phyloP scores from a whole-genome alignment of 2,329 filamentous ascomycete species.

The Sclerotinia spermophila region DNA sequence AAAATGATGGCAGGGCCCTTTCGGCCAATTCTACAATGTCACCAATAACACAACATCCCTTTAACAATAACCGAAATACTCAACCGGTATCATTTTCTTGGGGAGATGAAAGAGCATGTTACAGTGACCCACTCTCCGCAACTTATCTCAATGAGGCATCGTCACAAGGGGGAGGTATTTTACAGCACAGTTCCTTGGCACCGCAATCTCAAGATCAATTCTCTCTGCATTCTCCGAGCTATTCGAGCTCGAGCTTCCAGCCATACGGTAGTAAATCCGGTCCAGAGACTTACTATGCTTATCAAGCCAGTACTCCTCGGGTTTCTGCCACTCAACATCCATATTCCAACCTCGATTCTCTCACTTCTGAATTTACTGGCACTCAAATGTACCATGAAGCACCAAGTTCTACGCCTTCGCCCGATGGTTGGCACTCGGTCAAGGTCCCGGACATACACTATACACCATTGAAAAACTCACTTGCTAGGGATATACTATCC shows the following conservation, averaged over 20 bases:
- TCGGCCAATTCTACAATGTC: too few relatives aligned
- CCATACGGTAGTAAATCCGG: too few relatives aligned
- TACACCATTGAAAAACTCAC: background rate
- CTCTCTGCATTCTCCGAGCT: background rate
- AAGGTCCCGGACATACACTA: background rate
- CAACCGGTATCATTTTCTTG: background rate
- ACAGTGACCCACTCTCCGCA: background rate
- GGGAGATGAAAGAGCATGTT: background rate
- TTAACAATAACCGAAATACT: background rate
- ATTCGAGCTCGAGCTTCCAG: background rate
- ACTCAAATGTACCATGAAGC: background rate
- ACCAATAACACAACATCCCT: background rate
- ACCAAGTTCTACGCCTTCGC: too few relatives aligned
- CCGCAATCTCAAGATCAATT: background rate
- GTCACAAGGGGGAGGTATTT: background rate
- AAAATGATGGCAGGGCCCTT: background rate
- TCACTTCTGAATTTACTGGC: background rate
- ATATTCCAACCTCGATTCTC: background rate
- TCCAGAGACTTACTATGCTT: background rate
- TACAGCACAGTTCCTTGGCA: background rate
- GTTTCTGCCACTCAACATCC: background rate
- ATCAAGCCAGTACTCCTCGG: background rate
- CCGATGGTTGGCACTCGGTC: background rate
- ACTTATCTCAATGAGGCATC: background rate
- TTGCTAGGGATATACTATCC: background rate